Evolutionary conservation across 2,329 filamentous ascomycete species (phyloP).

Genomic region (Periconia sp.): DNA sequence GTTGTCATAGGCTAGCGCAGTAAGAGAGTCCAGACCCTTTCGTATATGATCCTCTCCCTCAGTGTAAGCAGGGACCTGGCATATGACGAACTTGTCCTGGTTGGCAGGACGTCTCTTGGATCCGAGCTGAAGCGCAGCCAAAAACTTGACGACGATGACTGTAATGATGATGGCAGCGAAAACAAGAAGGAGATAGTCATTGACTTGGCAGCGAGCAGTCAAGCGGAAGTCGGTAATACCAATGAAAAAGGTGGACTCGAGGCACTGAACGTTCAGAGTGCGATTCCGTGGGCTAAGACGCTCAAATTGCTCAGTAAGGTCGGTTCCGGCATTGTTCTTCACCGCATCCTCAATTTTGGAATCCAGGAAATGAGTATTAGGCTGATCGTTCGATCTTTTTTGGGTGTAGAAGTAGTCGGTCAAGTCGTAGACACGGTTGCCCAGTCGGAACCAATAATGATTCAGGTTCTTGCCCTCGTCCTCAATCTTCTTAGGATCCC

Average conservation of each 20-base stretch:
- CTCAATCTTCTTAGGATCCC: conserved; percentile 60
- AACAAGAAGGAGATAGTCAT: conserved; percentile 85
- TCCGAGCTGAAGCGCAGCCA: conserved; percentile 89
- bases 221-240: conserved; percentile 85
- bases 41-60: conserved; percentile 94
- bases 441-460: conserved; percentile 78
- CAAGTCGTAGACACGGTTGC: conserved; percentile 79
- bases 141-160: conserved; percentile 84
- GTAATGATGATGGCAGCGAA: conserved; percentile 82
- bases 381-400: conserved; percentile 57
- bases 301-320: conserved; percentile 69
- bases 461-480: conserved; percentile 66
- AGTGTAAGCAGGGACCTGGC: conserved; percentile 95
- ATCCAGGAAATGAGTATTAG: conserved; percentile 72
- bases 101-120: conserved; percentile 85
- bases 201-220: conserved; percentile 74
- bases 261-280: conserved; percentile 74
- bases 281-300: conserved; percentile 57
- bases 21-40: conserved; percentile 91
- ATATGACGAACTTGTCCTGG: conserved; percentile 99
- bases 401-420: conserved; percentile 88
- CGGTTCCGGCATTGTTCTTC: conserved; percentile 73
- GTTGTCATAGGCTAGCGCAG: conserved; percentile 94
- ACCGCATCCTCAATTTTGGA: conserved; percentile 66
- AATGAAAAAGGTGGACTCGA: conserved; percentile 80